These are phyloP conservation scores for Dysphania ambrosioides DNA, from an alignment of 148 eudicot species.

Conservation along the genomic window DNA sequence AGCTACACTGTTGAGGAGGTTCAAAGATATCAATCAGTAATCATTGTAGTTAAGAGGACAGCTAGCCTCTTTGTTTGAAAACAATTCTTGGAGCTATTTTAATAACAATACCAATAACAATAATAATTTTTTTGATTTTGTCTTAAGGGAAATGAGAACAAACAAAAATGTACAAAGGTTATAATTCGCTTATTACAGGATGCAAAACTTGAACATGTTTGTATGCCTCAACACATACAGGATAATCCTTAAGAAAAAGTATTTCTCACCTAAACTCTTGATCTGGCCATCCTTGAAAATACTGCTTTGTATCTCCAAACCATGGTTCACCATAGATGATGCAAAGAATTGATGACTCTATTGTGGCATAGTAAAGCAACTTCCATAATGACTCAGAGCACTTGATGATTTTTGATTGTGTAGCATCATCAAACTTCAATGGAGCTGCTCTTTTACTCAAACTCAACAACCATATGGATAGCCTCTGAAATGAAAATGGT, in stretches of 20 bases:
- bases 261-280: constrained; percentile 74
- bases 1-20: too few relatives aligned
- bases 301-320: constrained; percentile 58
- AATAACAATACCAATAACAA: too few relatives aligned
- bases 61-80: too few relatives aligned
- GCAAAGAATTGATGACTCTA: constrained; percentile 53
- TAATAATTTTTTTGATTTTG: neutral
- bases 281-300: constrained; percentile 78
- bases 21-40: too few relatives aligned
- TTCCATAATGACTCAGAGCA: constrained; percentile 96
- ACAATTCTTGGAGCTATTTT: too few relatives aligned
- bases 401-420: constrained; percentile 55
- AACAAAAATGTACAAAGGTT: neutral
- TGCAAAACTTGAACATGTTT: neutral
- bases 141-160: neutral
- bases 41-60: too few relatives aligned
- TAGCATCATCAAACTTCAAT: constrained; percentile 44
- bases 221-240: neutral
- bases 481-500: constrained; percentile 45
- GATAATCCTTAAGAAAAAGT: neutral
- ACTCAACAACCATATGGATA: constrained; percentile 61
- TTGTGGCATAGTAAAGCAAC: constrained; percentile 70
- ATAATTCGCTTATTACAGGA: neutral
- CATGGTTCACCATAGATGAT: constrained; percentile 59
- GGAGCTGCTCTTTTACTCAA: constrained; percentile 31